phyloP scores from a whole-genome alignment of 371 early-diverging fungal genomes.

The Mucor plumbeus region DNA sequence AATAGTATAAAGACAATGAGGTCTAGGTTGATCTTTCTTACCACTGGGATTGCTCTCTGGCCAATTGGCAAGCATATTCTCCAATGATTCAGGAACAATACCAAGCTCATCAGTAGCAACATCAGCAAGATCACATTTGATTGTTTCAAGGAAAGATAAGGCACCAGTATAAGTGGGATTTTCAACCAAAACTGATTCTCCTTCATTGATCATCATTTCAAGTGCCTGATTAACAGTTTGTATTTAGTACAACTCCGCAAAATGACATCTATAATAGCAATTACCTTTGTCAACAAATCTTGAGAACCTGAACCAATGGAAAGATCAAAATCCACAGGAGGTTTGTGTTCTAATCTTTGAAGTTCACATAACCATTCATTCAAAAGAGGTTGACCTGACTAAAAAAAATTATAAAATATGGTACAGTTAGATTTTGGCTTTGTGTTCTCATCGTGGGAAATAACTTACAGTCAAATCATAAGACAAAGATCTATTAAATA shows the following conservation, averaged over 20 bases:
- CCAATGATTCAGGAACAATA: slow-evolving; percentile 56
- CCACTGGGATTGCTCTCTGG: slow-evolving; percentile 38
- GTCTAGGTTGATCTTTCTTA: slow-evolving; percentile 47
- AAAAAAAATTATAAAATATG: not conserved
- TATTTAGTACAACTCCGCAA: not conserved
- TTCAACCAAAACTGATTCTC: slow-evolving; percentile 73
- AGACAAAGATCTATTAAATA: slow-evolving; percentile 54
- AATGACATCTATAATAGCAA: slow-evolving; percentile 3
- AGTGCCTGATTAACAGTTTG: slow-evolving; percentile 51
- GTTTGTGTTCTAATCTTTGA: slow-evolving; percentile 65
- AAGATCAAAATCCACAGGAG: slow-evolving; percentile 64
- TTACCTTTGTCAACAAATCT: slow-evolving; percentile 73
- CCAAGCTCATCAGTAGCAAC: slow-evolving; percentile 63
- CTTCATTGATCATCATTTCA: slow-evolving; percentile 72
- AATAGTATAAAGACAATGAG: slow-evolving; percentile 60
- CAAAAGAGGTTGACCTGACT: slow-evolving; percentile 70
- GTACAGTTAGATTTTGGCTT: not conserved
- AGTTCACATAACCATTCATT: slow-evolving; percentile 69
- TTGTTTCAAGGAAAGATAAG: slow-evolving; percentile 71
- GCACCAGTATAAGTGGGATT: slow-evolving; percentile 80
- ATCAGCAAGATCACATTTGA: slow-evolving; percentile 66
- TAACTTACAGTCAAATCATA: slow-evolving; percentile 64
- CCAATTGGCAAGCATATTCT: slow-evolving; percentile 56
- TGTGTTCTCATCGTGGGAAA: slow-evolving; percentile 10
- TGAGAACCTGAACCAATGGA: slow-evolving; percentile 79